Base-by-base conservation (phyloP, 257 asterid genomes). In the Forsythia suspensa region DNA sequence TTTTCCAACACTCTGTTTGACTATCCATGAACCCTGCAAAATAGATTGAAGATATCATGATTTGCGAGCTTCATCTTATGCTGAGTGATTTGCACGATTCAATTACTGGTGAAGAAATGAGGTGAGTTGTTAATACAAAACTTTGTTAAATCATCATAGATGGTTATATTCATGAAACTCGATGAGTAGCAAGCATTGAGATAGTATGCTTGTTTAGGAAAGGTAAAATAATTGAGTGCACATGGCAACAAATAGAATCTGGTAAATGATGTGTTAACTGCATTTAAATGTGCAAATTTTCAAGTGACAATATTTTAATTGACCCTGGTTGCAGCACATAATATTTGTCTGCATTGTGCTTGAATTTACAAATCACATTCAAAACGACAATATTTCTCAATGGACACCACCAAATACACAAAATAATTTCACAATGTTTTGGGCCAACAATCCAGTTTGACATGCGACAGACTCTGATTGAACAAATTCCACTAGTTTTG, bases 1-100 rank as follows among this genome's bases (percentile, higher is more conserved):
- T 78, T 93, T 95, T 6, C 99, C 98, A 59, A 95, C 98, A 24
- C 99, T 95, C 84, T 95, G 97, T 88, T 95, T 95, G 52, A 95
- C 97, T 88, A 95, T 91, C 99, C 99, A 95, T 59, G 98, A 93
- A 72, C 98, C 99, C 98, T 94, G 86, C 34, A 46, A 80, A 76
- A 80, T 65, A 74, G 15, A 82, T 73, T 15, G 59, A 37, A 18
- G 40, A 72, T 37, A 80, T 72, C 75, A 75, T 39, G 24, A 48
- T 21, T 20, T 65, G 72, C 55, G 55, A 76, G 70, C 38, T 63
- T 63, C 70, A 51, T 51, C 16, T 15, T 51, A 10, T 51, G 18
- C 16, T 11, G 18, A 29, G 34, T 29, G 51, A 6, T 8, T 43
- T 6, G 8, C 51, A n/a, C 3, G 34, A 20, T 8, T 20, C 5